Conservation (phyloP, 2,329 filamentous ascomycete species). For the Hortaea werneckii region DNA sequence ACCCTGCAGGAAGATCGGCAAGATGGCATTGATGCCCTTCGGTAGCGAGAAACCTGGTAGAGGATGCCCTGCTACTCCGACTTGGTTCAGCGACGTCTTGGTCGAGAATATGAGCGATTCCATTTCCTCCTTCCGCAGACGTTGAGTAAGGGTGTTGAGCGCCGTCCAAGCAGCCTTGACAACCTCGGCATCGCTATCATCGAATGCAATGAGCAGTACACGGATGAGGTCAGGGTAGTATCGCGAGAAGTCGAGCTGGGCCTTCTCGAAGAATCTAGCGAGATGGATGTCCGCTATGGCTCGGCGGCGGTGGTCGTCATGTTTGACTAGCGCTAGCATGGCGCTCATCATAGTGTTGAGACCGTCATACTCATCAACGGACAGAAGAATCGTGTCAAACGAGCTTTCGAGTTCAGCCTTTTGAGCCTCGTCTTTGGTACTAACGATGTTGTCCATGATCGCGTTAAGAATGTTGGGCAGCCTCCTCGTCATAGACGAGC, state of each 20-base stretch:
- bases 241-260: conserved; percentile 80
- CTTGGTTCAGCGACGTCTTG: conserved; percentile 72
- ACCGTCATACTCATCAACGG: conserved; percentile 91
- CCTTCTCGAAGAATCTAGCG: conserved; percentile 71
- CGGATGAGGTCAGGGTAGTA: conserved; percentile 96
- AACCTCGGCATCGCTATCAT: conserved; percentile 71
- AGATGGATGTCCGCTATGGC: conserved; percentile 69
- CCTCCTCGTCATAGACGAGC: conserved; percentile 79
- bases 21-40: conserved; percentile 91
- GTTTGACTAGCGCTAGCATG: conserved; percentile 75
- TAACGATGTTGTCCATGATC: conserved; percentile 85
- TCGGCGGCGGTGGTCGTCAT: conserved; percentile 81
- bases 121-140: conserved; percentile 94
- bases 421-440: conserved; percentile 64
- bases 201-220: conserved; percentile 80
- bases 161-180: conserved; percentile 86
- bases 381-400: conserved; percentile 82
- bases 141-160: conserved; percentile 76
- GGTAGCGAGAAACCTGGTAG: conserved; percentile 81
- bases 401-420: conserved; percentile 63
- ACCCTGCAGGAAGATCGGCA: conserved; percentile 95
- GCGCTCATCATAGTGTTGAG: conserved; percentile 94
- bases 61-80: conserved; percentile 76
- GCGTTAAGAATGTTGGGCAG: conserved; percentile 85
- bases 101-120: conserved; percentile 82